These are phyloP conservation scores for Kingdonia uniflora DNA, from an alignment of 164 flowering plant genomes.

Conservation along the genomic window DNA sequence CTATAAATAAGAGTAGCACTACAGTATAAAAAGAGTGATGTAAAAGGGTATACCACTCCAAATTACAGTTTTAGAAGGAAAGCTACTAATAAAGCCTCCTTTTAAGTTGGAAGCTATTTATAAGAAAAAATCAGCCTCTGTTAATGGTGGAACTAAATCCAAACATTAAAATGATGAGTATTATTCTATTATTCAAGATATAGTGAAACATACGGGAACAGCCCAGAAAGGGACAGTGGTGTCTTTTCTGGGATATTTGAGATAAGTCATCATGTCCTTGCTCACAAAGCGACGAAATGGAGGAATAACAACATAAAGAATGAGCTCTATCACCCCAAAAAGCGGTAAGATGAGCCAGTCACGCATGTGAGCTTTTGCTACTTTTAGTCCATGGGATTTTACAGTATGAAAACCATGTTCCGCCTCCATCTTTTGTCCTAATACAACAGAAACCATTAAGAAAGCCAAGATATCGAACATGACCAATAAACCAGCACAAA, in stretches of 20 bases:
- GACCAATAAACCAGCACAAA: too few species aligned
- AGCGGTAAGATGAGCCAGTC: slow-evolving; percentile 8
- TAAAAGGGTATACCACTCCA: too few species aligned
- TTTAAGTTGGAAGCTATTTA: too few species aligned
- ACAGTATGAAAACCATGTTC: slow-evolving; percentile 4
- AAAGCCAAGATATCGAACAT: background rate
- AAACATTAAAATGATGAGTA: background rate
- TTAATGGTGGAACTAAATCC: background rate
- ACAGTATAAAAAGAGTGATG: too few species aligned
- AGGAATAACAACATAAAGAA: slow-evolving; percentile 2
- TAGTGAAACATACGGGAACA: slow-evolving; percentile 8
- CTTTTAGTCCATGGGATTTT: slow-evolving; percentile 9
- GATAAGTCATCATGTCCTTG: slow-evolving; percentile 12
- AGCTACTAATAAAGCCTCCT: too few species aligned
- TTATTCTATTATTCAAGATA: too few species aligned
- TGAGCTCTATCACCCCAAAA: slow-evolving; percentile 6
- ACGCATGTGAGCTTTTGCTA: slow-evolving; percentile 6
- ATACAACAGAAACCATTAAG: background rate
- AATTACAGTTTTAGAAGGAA: too few species aligned
- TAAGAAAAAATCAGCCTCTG: background rate
- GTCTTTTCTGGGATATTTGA: slow-evolving; percentile 10
- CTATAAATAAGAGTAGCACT: too few species aligned
- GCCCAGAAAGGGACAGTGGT: slow-evolving; percentile 10
- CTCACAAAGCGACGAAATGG: slow-evolving; percentile 10
- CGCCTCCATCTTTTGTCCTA: slow-evolving; percentile 6